Evolutionary conservation across 768 basidiomycete genomes (phyloP).

Genomic region (Kondoa subrosea): DNA sequence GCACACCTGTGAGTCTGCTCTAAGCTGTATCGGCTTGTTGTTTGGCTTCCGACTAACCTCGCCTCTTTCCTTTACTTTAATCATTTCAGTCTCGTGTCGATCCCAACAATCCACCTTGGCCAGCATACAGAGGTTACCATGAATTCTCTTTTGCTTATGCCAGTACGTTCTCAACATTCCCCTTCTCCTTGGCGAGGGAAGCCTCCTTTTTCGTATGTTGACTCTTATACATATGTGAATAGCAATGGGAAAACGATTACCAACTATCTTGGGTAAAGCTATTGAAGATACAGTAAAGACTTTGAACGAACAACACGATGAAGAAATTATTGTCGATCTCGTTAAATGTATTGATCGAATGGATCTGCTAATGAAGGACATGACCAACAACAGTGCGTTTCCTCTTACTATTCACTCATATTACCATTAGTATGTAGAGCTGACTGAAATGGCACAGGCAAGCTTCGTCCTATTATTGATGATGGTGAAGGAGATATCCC

Average conservation of each 20-base stretch:
- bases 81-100: neutral
- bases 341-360: constrained; percentile 55
- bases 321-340: neutral
- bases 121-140: constrained; percentile 30
- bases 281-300: constrained; percentile 81
- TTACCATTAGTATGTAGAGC: neutral
- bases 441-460: constrained; percentile 33
- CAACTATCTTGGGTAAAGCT: constrained; percentile 87
- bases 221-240: constrained; percentile 63
- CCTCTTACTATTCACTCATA: neutral
- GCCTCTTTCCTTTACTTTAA: neutral
- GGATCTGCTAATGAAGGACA: constrained; percentile 71
- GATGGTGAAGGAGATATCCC: constrained; percentile 83
- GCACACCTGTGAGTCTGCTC: neutral
- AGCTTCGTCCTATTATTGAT: constrained; percentile 71
- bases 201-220: neutral
- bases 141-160: constrained; percentile 20
- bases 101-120: constrained; percentile 31
- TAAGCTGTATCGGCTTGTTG: neutral
- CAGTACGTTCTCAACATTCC: constrained; percentile 5
- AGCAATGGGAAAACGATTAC: constrained; percentile 92
- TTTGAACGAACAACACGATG: constrained; percentile 46
- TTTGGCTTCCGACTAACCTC: neutral
- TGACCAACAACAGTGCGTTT: constrained; percentile 37
- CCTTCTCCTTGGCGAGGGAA: neutral